phyloP scores from a whole-genome alignment of 129 eudicot genomes.

The Silybum marianum region DNA sequence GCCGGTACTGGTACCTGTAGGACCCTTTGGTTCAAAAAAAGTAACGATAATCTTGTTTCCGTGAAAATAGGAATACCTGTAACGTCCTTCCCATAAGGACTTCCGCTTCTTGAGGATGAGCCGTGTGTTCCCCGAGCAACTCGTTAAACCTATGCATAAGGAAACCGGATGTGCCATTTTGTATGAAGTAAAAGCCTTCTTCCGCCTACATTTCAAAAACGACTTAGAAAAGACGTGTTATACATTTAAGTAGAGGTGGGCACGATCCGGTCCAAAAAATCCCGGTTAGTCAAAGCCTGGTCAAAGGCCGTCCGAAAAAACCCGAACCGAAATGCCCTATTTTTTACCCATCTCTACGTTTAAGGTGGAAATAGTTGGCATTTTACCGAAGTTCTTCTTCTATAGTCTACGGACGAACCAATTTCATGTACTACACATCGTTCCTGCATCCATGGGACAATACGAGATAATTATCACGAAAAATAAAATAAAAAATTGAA shows the following conservation, averaged over 20 bases:
- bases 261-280: background rate
- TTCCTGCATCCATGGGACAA: constrained; percentile 57
- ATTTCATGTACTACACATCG: constrained; percentile 87
- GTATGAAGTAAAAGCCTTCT: constrained; percentile 82
- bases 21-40: background rate
- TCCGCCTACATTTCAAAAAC: constrained; percentile 54
- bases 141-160: constrained; percentile 64
- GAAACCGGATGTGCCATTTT: constrained; percentile 49
- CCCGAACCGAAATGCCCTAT: background rate
- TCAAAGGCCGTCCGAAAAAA: background rate
- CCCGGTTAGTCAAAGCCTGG: background rate
- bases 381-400: constrained; percentile 82
- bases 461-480: constrained; percentile 12
- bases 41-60: background rate
- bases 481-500: no score
- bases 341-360: background rate
- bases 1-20: no score
- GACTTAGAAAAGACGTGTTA: background rate
- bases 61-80: constrained; percentile 40
- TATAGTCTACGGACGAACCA: constrained; percentile 86
- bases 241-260: background rate
- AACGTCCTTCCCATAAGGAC: constrained; percentile 93
- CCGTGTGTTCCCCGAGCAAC: constrained; percentile 55
- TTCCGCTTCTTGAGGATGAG: constrained; percentile 66
- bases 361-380: constrained; percentile 5